Evolutionary conservation across 495 filamentous ascomycete species (phyloP), one percentile per base, ranked within the genome.

Genomic region (Amniculicola lignicola): DNA sequence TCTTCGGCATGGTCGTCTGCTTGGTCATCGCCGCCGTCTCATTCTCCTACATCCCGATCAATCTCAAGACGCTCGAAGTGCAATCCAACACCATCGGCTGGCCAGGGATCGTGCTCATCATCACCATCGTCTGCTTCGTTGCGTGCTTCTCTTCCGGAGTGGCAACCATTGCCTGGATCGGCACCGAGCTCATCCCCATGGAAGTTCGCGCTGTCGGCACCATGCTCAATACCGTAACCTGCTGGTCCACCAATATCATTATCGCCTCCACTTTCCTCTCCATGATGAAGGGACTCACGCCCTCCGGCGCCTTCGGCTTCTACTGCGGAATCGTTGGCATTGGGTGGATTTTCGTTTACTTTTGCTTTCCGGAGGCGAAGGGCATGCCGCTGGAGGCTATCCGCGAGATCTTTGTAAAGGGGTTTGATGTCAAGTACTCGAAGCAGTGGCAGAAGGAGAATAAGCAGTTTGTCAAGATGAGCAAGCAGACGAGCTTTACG

Each of bases 241-340:
- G 70, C 65, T 80, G 76, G 77, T 75, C 70, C 10, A 69, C 65
- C 54, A 79, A 80, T 59, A 71, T 80, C 52, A 77, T 80, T 55
- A 67, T 80, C 22, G 71, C 76, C 21, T 77, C 74, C 27, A 77
- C 75, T 1, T 80, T 80, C 64, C 60, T 79, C 24, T 73, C 75
- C 1, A 70, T 73, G 71, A 77, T 78, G 67, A 68, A 79, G 49
- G 59, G 57, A 25, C 73, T 70, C 50, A 77, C 76, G 0, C 75
- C 74, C 0, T 72, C 70, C 19, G 77, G 77, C 4, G 71, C 77
- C 0, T 80, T 79, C 50, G 77, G 77, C 14, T 79, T 80, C 65
- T 80, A 77, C 50, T 74, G 75, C 6, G 74, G 61, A 1, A 75
- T 80, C 23, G 78, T 72, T 56, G 67, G 73, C 21, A 45, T 75